Evolutionary conservation across 345 rosid genomes (phyloP), one percentile per base, ranked within the genome.

Genomic region (Psidium guajava): DNA sequence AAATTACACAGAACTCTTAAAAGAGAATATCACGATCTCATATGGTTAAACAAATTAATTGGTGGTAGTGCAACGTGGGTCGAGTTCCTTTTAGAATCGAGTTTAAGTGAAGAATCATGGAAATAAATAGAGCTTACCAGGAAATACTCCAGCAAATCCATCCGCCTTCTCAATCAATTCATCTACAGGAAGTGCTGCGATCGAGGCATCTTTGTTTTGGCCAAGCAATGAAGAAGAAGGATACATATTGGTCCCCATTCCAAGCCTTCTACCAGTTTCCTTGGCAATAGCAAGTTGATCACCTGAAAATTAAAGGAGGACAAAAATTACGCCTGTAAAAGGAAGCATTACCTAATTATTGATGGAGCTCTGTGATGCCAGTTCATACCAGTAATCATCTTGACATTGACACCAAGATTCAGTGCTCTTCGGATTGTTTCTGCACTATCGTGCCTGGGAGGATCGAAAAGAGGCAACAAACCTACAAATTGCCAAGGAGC

Each of bases 231-330:
- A 90, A 51, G 98, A 94, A 89, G 99, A 96, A 10, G 96, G 98
- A 87, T 96, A 96, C 99, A 96, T 96, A 85, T 95, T 96, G 40
- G 98, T 95, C 82, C 99, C 99, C 99, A 96, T 96, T 83, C 99
- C 98, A 86, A 96, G 98, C 92, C 98, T 93, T 86, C 99, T 86
- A 32, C 96, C 99, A 6, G 99, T 96, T 92, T 96, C 99, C 93
- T 96, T 96, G 54, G 77, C 98, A 85, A 96, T 96, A 64, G 98
- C 99, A 87, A 96, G 98, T 84, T 96, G 98, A 92, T 96, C 99
- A 83, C 99, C 99, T 82, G 84, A 56, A 51, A 54, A 27, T 54
- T 42, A 28, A 82, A 55, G 57, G 58, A 80, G 24, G 20, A 55
- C 32, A 40, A 28, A 82, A 64, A 36, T 42, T 53, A 50, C 82